phyloP scores from a whole-genome alignment of 331 rosid genomes.

The Pyracantha coccinea region DNA sequence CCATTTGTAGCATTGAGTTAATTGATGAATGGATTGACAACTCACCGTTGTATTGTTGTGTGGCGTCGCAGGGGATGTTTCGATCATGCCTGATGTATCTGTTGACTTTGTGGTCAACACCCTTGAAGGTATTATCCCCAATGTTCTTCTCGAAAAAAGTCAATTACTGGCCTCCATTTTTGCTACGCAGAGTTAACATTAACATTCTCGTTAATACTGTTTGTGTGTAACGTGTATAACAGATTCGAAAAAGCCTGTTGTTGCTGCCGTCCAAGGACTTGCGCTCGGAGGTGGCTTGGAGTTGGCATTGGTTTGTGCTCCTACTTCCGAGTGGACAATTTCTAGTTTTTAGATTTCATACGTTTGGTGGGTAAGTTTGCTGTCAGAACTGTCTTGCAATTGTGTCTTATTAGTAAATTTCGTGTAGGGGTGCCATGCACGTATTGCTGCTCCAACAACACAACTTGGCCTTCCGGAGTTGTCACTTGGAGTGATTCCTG shows the following conservation, averaged over 20 bases:
- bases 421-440: constrained; percentile 88
- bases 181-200: background rate
- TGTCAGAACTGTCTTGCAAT: background rate
- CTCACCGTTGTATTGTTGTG: background rate
- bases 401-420: constrained; percentile 4
- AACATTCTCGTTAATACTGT: background rate
- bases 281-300: constrained; percentile 99
- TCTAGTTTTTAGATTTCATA: background rate
- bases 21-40: background rate
- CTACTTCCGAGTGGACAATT: background rate
- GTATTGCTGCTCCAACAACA: constrained; percentile 75
- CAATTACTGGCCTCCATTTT: background rate
- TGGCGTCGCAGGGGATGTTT: constrained; percentile 53
- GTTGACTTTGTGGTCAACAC: constrained; percentile 71
- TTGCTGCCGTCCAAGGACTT: constrained; percentile 92
- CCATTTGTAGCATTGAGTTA: background rate
- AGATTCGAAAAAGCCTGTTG: constrained; percentile 90
- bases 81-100: constrained; percentile 75
- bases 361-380: background rate
- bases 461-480: constrained; percentile 97
- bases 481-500: constrained; percentile 89
- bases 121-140: constrained; percentile 54
- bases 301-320: constrained; percentile 77
- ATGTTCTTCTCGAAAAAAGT: background rate
- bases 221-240: constrained; percentile 6